Evolutionary conservation across 1,284 basidiomycete species (phyloP), one percentile per base, ranked within the genome.

Genomic region (Ustilago shanxiensis): DNA sequence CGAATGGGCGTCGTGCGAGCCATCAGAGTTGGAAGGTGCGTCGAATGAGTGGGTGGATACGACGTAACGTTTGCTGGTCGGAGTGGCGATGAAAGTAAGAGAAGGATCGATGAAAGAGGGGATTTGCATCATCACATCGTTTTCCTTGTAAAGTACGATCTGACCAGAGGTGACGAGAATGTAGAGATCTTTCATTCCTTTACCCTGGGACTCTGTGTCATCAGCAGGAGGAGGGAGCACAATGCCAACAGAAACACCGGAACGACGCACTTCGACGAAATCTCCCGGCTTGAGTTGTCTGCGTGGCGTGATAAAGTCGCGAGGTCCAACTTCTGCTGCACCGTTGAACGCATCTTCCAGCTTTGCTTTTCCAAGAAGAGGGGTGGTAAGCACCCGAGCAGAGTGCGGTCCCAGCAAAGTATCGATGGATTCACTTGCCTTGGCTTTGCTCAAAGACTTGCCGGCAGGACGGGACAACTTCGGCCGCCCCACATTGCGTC

Each of bases 81-180:
- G 51, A 3, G 58, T 39, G 4, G 70, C 73, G 1, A 29, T 39
- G 1, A 49, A 39, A 1, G 65, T 45, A 13, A 79, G 62, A 1
- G 45, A 18, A 2, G 56, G 10, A 22, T 67, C 66, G 49, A 80
- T 66, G 11, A 79, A 39, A 9, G 24, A 20, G 2, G 72, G 72
- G 18, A 80, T 66, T 44, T 65, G 62, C 13, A 80, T 64, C 72
- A 75, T 78, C 20, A 80, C 71, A 31, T 80, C 79, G 47, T 62
- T 60, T 2, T 67, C 65, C n/a, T 62, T 66, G 60, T 31, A 68
- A 13, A 66, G 37, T 14, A 68, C 61, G 45, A 79, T 49, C 26
- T 63, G 37, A 7, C 79, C 79, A 2, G 69, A 52, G 0, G 66
- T 57, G 28, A 64, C 55, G 28, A 80, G 61, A 3, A 72, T 64